These are phyloP conservation scores for Exophiala spinifera DNA, from an alignment of 2,329 filamentous ascomycete genomes.

Conservation along the genomic window DNA sequence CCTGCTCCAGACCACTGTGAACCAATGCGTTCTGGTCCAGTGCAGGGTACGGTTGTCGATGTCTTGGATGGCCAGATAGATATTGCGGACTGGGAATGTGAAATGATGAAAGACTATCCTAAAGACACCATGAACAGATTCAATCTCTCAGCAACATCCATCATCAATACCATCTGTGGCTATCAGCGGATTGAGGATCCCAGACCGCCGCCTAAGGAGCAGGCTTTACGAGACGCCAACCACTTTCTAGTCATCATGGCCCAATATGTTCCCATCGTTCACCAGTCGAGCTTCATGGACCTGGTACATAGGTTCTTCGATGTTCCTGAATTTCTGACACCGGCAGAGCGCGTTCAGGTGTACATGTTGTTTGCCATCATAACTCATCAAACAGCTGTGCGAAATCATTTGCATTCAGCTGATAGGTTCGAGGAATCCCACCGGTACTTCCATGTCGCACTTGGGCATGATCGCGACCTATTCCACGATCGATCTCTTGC, in stretches of 20 bases:
- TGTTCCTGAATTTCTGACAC: constrained; percentile 57
- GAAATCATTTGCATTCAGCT: constrained; percentile 59
- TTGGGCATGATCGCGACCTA: constrained; percentile 67
- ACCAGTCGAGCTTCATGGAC: constrained; percentile 69
- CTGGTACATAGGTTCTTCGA: constrained; percentile 73
- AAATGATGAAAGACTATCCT: constrained; percentile 54
- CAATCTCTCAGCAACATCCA: constrained; percentile 70
- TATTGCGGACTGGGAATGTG: constrained; percentile 66
- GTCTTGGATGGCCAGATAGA: constrained; percentile 72
- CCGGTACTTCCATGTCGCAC: constrained; percentile 72
- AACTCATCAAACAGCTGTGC: constrained; percentile 71
- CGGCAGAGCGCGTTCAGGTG: constrained; percentile 65
- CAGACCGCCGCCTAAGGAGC: constrained; percentile 60
- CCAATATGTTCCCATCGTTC: constrained; percentile 71
- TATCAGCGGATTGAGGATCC: constrained; percentile 54
- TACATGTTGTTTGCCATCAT: constrained; percentile 79
- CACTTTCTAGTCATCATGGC: constrained; percentile 74
- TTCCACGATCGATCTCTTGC: constrained; percentile 59
- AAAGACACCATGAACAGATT: constrained; percentile 50
- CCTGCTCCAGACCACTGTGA: constrained; percentile 19
- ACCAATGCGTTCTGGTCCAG: constrained; percentile 19
- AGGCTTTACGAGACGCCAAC: constrained; percentile 66
- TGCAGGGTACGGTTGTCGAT: constrained; percentile 72
- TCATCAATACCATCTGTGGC: constrained; percentile 63
- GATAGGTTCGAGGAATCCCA: constrained; percentile 62